These are phyloP conservation scores for Glarea lozoyensis DNA, from an alignment of 495 filamentous ascomycete genomes.

Conservation along the genomic window DNA sequence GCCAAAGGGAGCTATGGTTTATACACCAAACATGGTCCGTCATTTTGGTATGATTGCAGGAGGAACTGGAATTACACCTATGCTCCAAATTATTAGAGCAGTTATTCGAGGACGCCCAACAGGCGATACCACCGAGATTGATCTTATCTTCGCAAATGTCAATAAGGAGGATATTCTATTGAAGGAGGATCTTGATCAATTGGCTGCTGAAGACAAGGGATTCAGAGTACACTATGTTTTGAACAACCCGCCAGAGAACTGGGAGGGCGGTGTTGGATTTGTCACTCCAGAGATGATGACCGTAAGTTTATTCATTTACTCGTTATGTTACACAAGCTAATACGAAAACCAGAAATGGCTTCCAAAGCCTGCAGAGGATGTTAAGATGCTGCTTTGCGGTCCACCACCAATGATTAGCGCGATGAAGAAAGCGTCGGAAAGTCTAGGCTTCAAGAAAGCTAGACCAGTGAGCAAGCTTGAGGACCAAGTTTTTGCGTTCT, in stretches of 20 bases:
- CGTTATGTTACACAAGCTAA: too few species aligned
- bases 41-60: conserved; percentile 97
- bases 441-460: conserved; percentile 83
- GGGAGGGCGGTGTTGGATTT: conserved; percentile 86
- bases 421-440: conserved; percentile 91
- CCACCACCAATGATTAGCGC: conserved; percentile 95
- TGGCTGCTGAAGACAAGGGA: conserved; percentile 63
- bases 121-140: conserved; percentile 79
- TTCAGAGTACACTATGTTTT: conserved; percentile 91
- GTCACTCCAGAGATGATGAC: conserved; percentile 94
- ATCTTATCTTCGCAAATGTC: conserved; percentile 95
- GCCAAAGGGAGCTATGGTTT: conserved; percentile 95
- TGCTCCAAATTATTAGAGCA: conserved; percentile 90
- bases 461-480: conserved; percentile 91
- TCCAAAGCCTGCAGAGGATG: conserved; percentile 72
- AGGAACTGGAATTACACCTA: conserved; percentile 95
- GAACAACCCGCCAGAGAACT: conserved; percentile 87
- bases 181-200: conserved; percentile 76
- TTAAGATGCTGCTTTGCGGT: conserved; percentile 95
- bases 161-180: conserved; percentile 87
- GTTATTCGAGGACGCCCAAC: conserved; percentile 74
- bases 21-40: conserved; percentile 87
- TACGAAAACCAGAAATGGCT: conserved; percentile 58
- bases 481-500: conserved; percentile 98
- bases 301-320: too few species aligned